Base-by-base conservation (phyloP, 495 filamentous ascomycete species). In the Acidomyces sp. region DNA sequence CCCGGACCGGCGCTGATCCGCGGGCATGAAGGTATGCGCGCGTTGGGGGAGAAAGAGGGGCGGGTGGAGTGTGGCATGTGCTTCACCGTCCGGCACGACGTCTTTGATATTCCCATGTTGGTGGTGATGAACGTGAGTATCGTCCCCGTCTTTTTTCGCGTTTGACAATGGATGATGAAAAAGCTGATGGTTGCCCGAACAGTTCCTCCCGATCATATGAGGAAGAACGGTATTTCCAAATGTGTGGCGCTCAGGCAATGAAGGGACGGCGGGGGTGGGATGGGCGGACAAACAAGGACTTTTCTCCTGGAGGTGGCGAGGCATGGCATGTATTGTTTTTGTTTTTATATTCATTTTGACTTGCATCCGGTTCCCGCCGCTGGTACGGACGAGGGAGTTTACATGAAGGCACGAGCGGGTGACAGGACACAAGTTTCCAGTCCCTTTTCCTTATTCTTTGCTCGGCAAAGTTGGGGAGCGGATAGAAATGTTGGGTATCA, bases 81-180 rank as follows among this genome's bases (percentile, higher is more conserved):
- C 65, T 97, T 90, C 88, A 85, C 83, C 46, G 85, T 96, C 41
- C 90, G 87, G 68, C 69, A 90, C 45, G 90, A 97, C 60, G 82
- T 90, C 32, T 97, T 96, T 64, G 90, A 95, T 60, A 94, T 97
- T 59, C 90, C 90, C 20, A 95, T 94, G 86, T 62, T 97, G 59
- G 90, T 95, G 61, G 77, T 93, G 53, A 86, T 94, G 66, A 94
- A 94, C 64, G 90, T 93, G 56, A 77, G 86, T 78, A 3, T 35
- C 33, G 9, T 22, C 18, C 21, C 12, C 30, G 5, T 23, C 10
- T 6, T 20, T 7, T 33, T 21, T 16, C 6, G 12, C 5, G 12
- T 34, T 24, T 28, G 9, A 17, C 22, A 23, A 9, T 21, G 32
- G 7, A 34, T 9, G 11, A 17, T 7, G 9, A 7, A n/a, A 10